phyloP scores from a whole-genome alignment of 179 eudicot genomes.

The Spergularia azorica region DNA sequence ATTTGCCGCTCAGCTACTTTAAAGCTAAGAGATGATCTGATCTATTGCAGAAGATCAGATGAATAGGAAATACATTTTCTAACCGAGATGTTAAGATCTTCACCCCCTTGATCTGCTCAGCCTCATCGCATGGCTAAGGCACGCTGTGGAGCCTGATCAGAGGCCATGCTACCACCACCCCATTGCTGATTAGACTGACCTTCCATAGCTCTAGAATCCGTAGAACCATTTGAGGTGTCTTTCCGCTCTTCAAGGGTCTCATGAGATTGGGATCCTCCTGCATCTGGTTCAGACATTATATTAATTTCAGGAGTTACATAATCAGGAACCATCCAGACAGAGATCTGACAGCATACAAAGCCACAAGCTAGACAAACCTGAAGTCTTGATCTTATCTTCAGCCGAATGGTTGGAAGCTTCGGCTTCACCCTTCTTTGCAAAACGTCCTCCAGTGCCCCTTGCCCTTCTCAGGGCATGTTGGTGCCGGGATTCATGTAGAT shows the following conservation, averaged over 20 bases:
- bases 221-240: slow-evolving; percentile 28
- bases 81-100: slow-evolving; percentile 10
- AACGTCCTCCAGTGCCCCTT: slow-evolving; percentile 87
- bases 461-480: slow-evolving; percentile 90
- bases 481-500: slow-evolving; percentile 91
- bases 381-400: slow-evolving; percentile 34
- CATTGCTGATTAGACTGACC: slow-evolving; percentile 51
- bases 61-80: slow-evolving; percentile 24
- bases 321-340: slow-evolving; percentile 6
- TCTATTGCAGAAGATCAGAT: slow-evolving; percentile 34
- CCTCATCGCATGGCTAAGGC: slow-evolving; percentile 54
- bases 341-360: not conserved
- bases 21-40: slow-evolving; percentile 49
- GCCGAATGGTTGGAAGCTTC: slow-evolving; percentile 36
- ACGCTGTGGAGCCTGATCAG: slow-evolving; percentile 44
- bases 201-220: slow-evolving; percentile 31
- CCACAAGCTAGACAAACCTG: slow-evolving; percentile 28
- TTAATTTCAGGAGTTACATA: slow-evolving; percentile 6
- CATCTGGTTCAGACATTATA: slow-evolving; percentile 17
- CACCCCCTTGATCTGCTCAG: slow-evolving; percentile 1
- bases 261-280: slow-evolving; percentile 31
- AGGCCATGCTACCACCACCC: slow-evolving; percentile 38
- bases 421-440: slow-evolving; percentile 64
- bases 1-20: slow-evolving; percentile 60
- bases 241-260: slow-evolving; percentile 25